Evolutionary conservation across 176 grass and related monocot genomes (phyloP).

Genomic region (Olyra latifolia): DNA sequence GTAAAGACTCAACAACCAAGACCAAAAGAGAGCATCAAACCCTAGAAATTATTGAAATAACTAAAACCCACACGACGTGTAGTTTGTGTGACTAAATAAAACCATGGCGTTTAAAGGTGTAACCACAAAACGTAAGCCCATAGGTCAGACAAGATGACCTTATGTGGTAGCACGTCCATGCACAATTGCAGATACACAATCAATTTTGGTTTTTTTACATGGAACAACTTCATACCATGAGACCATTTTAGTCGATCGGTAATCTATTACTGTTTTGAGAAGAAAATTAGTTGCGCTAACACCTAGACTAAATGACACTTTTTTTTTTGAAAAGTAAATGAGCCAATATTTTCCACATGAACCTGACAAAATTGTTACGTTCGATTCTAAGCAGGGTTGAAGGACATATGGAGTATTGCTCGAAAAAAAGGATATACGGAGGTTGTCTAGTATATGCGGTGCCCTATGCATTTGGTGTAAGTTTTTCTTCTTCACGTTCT

Average conservation of each 20-base stretch:
- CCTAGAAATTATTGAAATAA: background rate
- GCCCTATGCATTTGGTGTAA: background rate
- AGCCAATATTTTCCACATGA: no score
- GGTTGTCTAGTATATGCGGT: background rate
- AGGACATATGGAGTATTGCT: background rate
- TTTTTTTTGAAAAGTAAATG: no score
- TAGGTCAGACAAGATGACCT: background rate
- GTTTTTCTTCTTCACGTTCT: background rate
- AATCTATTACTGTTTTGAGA: background rate
- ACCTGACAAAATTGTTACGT: background rate
- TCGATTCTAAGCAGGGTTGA: background rate
- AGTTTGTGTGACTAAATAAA: background rate
- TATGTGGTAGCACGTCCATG: background rate
- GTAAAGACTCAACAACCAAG: background rate
- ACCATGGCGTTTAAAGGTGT: background rate
- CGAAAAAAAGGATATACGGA: background rate
- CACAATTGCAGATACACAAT: background rate
- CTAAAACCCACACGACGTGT: background rate
- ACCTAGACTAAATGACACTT: background rate
- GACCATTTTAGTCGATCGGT: background rate
- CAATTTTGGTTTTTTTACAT: background rate
- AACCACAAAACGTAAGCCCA: background rate
- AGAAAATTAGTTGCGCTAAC: background rate
- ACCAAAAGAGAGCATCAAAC: background rate
- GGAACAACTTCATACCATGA: background rate